These are phyloP conservation scores for Peronosclerospora sorghi DNA, from an alignment of 352 stramenopile genomes.

Conservation along the genomic window DNA sequence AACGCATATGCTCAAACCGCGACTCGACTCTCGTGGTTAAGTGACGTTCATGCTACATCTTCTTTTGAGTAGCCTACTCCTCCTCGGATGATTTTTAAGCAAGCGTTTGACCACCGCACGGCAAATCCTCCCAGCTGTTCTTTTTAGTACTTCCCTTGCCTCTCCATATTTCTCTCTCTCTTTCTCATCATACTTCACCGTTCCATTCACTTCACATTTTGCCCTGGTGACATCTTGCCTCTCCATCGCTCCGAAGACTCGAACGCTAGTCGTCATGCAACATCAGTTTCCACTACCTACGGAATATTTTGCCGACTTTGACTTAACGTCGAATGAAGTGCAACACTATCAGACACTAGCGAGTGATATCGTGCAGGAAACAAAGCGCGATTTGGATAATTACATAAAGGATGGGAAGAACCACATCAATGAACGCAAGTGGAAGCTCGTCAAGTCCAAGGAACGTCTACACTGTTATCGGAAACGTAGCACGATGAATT, in stretches of 20 bases:
- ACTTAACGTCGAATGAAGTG: conserved; percentile 43
- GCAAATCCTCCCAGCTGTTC: too few species aligned
- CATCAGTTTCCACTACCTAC: conserved; percentile 56
- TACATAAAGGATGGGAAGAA: conserved; percentile 47
- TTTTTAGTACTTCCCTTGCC: too few species aligned
- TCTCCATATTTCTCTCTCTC: too few species aligned
- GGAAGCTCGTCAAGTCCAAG: conserved; percentile 62
- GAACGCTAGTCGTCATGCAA: conserved; percentile 25
- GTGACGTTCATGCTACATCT: too few species aligned
- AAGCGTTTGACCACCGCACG: too few species aligned
- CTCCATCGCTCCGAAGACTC: not conserved
- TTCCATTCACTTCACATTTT: conserved; percentile 19
- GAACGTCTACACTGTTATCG: conserved; percentile 54
- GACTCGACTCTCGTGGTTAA: too few species aligned
- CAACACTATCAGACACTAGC: conserved; percentile 41
- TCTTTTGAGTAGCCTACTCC: too few species aligned
- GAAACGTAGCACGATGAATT: conserved; percentile 18
- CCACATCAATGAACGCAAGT: conserved; percentile 44
- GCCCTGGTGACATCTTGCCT: conserved; percentile 4
- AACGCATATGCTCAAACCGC: too few species aligned
- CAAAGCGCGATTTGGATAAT: conserved; percentile 38
- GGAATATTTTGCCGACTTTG: conserved; percentile 66
- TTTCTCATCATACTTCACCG: not conserved
- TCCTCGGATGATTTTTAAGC: too few species aligned
- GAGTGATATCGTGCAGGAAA: conserved; percentile 56